phyloP scores from a whole-genome alignment of 768 basidiomycete species.

The Phylloporus scabripes region DNA sequence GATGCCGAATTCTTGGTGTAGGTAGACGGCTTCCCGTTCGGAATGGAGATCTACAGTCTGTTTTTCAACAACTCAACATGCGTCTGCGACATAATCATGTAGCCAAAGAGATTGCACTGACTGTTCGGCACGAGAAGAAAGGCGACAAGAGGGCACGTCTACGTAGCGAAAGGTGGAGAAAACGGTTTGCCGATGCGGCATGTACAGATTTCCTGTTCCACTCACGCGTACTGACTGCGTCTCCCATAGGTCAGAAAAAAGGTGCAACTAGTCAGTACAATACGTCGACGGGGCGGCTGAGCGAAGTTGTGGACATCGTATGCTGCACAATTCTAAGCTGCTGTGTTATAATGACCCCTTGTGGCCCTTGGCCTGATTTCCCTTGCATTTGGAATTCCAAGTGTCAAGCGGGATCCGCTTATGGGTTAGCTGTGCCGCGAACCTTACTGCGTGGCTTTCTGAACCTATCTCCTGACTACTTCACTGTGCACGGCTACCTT shows the following conservation, averaged over 20 bases:
- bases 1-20: slow-evolving; percentile 25
- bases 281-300: slow-evolving; percentile 68
- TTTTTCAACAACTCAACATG: slow-evolving; percentile 45
- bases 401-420: slow-evolving; percentile 1
- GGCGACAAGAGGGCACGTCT: slow-evolving; percentile 73
- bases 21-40: slow-evolving; percentile 57
- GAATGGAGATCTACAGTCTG: slow-evolving; percentile 38
- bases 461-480: slow-evolving; percentile 3
- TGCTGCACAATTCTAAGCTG: slow-evolving; percentile 5
- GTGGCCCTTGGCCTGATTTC: slow-evolving; percentile 2
- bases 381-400: background rate
- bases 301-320: slow-evolving; percentile 1
- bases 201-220: slow-evolving; percentile 19
- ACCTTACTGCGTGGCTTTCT: slow-evolving; percentile 5
- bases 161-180: slow-evolving; percentile 72
- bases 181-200: slow-evolving; percentile 75
- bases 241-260: slow-evolving; percentile 70
- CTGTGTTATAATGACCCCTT: slow-evolving; percentile 1
- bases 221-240: slow-evolving; percentile 11
- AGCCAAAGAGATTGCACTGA: slow-evolving; percentile 40
- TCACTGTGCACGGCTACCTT: slow-evolving; percentile 15
- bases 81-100: slow-evolving; percentile 56
- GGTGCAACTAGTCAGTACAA: slow-evolving; percentile 73
- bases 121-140: slow-evolving; percentile 74
- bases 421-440: slow-evolving; percentile 12